phyloP scores from a whole-genome alignment of 805 yeast species.

The Zygosaccharomyces siamensis region DNA sequence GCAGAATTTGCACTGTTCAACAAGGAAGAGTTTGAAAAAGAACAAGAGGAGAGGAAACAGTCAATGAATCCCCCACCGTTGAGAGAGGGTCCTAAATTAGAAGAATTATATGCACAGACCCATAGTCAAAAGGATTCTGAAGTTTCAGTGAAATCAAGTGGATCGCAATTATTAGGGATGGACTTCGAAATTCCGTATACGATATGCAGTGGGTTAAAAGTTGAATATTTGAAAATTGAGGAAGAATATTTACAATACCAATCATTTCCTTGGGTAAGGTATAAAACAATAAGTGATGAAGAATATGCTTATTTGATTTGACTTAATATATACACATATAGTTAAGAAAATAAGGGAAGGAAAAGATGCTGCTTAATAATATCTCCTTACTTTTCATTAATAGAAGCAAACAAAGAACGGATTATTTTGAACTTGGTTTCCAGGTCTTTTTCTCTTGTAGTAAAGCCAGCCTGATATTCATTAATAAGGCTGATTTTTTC shows the following conservation, averaged over 20 bases:
- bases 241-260: conserved; percentile 59
- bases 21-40: conserved; percentile 22
- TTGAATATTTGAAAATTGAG: conserved; percentile 60
- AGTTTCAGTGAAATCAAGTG: conserved; percentile 16
- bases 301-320: conserved; percentile 33
- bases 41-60: conserved; percentile 24
- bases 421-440: neutral
- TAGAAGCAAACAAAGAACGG: neutral
- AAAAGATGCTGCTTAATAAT: conserved; percentile 1
- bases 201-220: conserved; percentile 60
- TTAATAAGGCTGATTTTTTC: conserved; percentile 8
- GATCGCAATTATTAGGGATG: conserved; percentile 37
- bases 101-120: conserved; percentile 32
- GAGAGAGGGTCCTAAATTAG: conserved; percentile 32
- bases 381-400: conserved; percentile 1
- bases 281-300: conserved; percentile 43
- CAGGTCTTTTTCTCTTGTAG: conserved; percentile 2
- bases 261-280: conserved; percentile 76
- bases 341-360: neutral
- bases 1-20: conserved; percentile 44
- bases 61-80: conserved; percentile 39
- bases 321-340: conserved; percentile 4
- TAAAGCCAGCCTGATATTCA: conserved; percentile 5
- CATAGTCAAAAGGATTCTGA: conserved; percentile 18
- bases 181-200: conserved; percentile 61